Conservation (phyloP, 257 asterid genomes). For the Lycium ferocissimum region DNA sequence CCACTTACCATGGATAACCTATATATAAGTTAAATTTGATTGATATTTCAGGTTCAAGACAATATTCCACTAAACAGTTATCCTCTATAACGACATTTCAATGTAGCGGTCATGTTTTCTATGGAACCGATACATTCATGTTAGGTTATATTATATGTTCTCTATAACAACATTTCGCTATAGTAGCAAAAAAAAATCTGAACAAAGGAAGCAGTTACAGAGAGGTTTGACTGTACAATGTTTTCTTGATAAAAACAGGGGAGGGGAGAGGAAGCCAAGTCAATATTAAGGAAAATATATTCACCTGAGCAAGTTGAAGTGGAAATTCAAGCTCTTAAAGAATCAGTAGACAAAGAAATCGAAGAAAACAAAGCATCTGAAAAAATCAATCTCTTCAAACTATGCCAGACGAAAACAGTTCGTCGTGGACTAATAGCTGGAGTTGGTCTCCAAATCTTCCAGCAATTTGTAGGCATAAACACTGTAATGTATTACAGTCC, state of each 20-base stretch:
- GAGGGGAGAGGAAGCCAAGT: constrained; percentile 48
- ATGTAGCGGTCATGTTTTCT: no score
- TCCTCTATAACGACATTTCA: no score
- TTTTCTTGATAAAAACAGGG: constrained; percentile 36
- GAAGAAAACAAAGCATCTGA: constrained; percentile 39
- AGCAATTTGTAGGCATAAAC: constrained; percentile 56
- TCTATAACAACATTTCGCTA: neutral
- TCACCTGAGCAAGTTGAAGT: constrained; percentile 41
- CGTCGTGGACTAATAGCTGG: constrained; percentile 55
- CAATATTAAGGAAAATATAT: constrained; percentile 47
- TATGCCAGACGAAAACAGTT: constrained; percentile 39
- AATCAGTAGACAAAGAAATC: constrained; percentile 42
- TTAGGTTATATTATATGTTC: no score
- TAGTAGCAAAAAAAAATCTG: neutral
- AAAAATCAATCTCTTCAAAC: constrained; percentile 38
- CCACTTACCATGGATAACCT: neutral
- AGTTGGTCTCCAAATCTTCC: constrained; percentile 50
- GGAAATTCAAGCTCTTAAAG: constrained; percentile 46
- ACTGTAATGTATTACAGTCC: constrained; percentile 54
- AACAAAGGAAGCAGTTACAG: no score
- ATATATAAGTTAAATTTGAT: neutral
- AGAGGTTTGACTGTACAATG: neutral
- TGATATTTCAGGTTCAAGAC: neutral
- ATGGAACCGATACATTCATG: no score
- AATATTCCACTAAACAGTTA: neutral